These are phyloP conservation scores for Tetrahymena elliotti DNA, from an alignment of 73 alveolate species.

Conservation along the genomic window DNA sequence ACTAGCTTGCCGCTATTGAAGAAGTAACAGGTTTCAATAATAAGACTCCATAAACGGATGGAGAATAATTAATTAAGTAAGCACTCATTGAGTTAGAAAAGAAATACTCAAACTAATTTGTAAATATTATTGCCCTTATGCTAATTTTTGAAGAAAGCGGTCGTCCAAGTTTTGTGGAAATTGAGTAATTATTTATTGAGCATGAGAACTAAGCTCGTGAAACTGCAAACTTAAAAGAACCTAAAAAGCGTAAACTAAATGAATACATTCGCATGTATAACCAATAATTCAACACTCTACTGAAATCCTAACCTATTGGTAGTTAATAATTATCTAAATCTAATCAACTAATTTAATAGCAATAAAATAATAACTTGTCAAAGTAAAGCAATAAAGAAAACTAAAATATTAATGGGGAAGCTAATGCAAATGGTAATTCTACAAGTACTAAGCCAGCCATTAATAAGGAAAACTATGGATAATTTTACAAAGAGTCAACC, in stretches of 20 bases:
- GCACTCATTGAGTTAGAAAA: slow-evolving; percentile 58
- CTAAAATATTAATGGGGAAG: slow-evolving; percentile 22
- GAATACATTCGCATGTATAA: slow-evolving; percentile 20
- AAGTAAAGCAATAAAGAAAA: background rate
- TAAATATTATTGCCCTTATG: slow-evolving; percentile 74
- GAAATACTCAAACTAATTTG: slow-evolving; percentile 54
- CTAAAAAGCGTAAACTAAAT: slow-evolving; percentile 7
- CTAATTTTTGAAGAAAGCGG: slow-evolving; percentile 81
- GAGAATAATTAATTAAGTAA: slow-evolving; percentile 70
- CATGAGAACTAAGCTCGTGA: slow-evolving; percentile 53
- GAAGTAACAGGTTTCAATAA: slow-evolving; percentile 94
- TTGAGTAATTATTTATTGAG: slow-evolving; percentile 57
- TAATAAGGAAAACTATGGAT: slow-evolving; percentile 30
- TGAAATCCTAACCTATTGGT: background rate
- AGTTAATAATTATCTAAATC: slow-evolving; percentile 1
- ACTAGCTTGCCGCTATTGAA: slow-evolving; percentile 80
- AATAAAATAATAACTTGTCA: slow-evolving; percentile 5
- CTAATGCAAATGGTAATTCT: slow-evolving; percentile 16
- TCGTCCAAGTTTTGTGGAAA: slow-evolving; percentile 89
- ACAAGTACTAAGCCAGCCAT: slow-evolving; percentile 13
- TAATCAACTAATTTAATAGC: slow-evolving; percentile 3
- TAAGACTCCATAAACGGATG: slow-evolving; percentile 72
- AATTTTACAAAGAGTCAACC: slow-evolving; percentile 45
- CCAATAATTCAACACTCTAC: slow-evolving; percentile 3
- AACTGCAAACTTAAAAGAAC: slow-evolving; percentile 14